phyloP scores from a whole-genome alignment of 805 yeast species.

The Zygosaccharomyces kombuchaensis region DNA sequence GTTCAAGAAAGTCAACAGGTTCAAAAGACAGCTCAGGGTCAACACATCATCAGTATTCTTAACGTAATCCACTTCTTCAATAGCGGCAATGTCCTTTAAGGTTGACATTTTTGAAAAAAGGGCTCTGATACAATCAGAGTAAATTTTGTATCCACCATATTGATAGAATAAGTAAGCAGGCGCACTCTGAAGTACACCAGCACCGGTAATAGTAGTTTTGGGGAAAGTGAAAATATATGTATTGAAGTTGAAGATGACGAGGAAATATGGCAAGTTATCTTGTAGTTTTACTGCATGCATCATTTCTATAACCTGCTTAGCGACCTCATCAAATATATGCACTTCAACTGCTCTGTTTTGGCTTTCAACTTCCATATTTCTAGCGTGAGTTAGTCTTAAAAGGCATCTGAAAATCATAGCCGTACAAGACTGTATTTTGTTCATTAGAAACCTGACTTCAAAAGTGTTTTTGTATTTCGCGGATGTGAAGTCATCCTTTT shows the following conservation, averaged over 20 bases:
- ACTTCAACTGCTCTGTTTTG: slow-evolving; percentile 41
- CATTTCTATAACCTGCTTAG: slow-evolving; percentile 28
- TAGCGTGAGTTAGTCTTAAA: slow-evolving; percentile 43
- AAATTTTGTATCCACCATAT: slow-evolving; percentile 42
- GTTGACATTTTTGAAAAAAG: slow-evolving; percentile 25
- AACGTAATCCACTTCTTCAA: slow-evolving; percentile 37
- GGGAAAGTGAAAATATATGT: slow-evolving; percentile 36
- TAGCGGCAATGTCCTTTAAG: slow-evolving; percentile 25
- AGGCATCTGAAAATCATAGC: slow-evolving; percentile 42
- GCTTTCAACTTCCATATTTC: slow-evolving; percentile 30
- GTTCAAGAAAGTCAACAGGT: slow-evolving; percentile 43
- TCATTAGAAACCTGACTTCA: slow-evolving; percentile 49
- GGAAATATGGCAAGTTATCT: slow-evolving; percentile 29
- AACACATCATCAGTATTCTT: slow-evolving; percentile 38
- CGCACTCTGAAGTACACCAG: slow-evolving; percentile 35
- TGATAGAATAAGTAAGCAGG: slow-evolving; percentile 49
- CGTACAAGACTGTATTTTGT: slow-evolving; percentile 45
- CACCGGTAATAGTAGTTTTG: slow-evolving; percentile 25
- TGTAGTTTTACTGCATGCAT: slow-evolving; percentile 24
- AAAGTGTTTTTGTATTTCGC: slow-evolving; percentile 61
- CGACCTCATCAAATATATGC: slow-evolving; percentile 36
- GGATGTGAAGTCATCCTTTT: slow-evolving; percentile 43
- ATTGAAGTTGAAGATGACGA: slow-evolving; percentile 38
- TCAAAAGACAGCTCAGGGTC: slow-evolving; percentile 39
- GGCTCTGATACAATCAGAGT: slow-evolving; percentile 17